Base-by-base conservation (phyloP, 2,329 filamentous ascomycete species). In the Cercospora janseana region DNA sequence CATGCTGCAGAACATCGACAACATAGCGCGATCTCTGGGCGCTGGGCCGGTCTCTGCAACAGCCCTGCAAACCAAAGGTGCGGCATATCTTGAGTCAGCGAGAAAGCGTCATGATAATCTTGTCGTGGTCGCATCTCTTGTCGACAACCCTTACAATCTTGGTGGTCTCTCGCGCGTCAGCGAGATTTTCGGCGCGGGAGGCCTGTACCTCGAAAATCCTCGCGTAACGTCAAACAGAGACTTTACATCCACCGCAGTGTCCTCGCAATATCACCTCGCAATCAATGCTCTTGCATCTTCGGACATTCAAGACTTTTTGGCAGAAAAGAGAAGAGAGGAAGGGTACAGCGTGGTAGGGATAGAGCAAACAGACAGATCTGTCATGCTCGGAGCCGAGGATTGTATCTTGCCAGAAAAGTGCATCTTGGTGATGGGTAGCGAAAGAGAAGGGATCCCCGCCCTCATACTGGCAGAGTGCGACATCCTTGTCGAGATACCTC, bases 341-440 rank as follows among this genome's bases (percentile, higher is more conserved):
- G 76, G 76, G 0, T 79, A 72, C 47, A 67, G 65, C n/a, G 67
- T 77, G n/a, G 72, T 79, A 3, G 76, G 75, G 0, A 72, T 79
- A 6, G 77, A 79, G 61, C 77, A 79, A 64, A 79, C 77, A 13
- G 75, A 79, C 60, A 66, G 71, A 1, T 75, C 71, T 43, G 64
- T 72, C 0, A 59, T 78, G 23, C 59, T 79, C 2, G 75, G 75
- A 0, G 60, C 63, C 1, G 52, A 60, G 24, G 56, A 49, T 16
- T 59, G 64, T 52, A 52, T 70, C 3, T 40, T 69, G 53, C 65
- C 66, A 4, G 56, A 63, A 46, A 66, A 67, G 49, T 63, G 61
- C 16, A 54, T 69, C 8, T 55, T 79, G 7, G 70, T 79, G 3
- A 62, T 79, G 15, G 77, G 77, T 0, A 75, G 72, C 28, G 77